Evolutionary conservation across 306 rosid genomes (phyloP).

Genomic region (Trichosanthes truncata): DNA sequence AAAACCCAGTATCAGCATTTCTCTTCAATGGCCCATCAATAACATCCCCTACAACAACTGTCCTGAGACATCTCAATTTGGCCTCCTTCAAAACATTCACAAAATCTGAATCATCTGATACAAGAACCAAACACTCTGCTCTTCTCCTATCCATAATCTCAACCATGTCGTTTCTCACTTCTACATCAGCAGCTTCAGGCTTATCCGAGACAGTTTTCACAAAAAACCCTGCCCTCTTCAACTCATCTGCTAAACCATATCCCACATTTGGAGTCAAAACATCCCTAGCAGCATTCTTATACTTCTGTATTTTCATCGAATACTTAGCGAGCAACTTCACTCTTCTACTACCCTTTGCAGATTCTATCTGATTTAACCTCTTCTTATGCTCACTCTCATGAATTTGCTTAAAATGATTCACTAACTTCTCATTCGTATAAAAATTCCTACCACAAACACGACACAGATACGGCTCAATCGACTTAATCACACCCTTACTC

Average conservation of each 20-base stretch:
- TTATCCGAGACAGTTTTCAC: conserved; percentile 38
- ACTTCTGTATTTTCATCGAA: conserved; percentile 86
- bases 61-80: conserved; percentile 52
- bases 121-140: conserved; percentile 69
- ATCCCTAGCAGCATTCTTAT: conserved; percentile 49
- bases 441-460: conserved; percentile 73
- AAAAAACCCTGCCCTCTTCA: conserved; percentile 64
- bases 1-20: conserved; percentile 53
- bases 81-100: conserved; percentile 61
- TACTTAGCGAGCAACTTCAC: conserved; percentile 70
- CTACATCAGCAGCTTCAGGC: conserved; percentile 42
- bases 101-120: conserved; percentile 70
- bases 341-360: conserved; percentile 57
- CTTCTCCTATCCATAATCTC: conserved; percentile 57
- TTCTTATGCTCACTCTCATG: conserved; percentile 63
- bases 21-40: conserved; percentile 64
- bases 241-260: conserved; percentile 51
- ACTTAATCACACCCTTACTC: conserved; percentile 46
- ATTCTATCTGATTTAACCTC: conserved; percentile 63
- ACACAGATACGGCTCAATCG: conserved; percentile 43
- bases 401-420: conserved; percentile 67
- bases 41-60: conserved; percentile 66
- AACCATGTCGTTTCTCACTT: conserved; percentile 42
- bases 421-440: conserved; percentile 50
- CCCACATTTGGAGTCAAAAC: conserved; percentile 53